Evolutionary conservation across 352 stramenopile genomes (phyloP), one percentile per base, ranked within the genome.

Genomic region (Phytophthora cajani): DNA sequence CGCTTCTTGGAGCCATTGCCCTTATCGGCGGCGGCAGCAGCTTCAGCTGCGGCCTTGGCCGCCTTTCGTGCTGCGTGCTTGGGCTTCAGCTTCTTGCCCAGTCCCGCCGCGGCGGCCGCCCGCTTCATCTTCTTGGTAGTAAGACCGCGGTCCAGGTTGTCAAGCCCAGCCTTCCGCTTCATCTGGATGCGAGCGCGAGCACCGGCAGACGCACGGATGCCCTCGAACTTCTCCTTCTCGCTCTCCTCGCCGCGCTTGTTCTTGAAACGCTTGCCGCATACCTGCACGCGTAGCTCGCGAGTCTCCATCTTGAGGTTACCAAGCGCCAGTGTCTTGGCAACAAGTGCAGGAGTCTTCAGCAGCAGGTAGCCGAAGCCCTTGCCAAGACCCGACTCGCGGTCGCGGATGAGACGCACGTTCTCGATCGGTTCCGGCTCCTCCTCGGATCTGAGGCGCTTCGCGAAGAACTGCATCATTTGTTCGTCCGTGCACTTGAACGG

Each of bases 311-410:
- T 93, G 40, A 77, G 79, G 16, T 85, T 75, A 33, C 88, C 61
- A 23, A 97, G 79, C 32, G 77, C 62, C 38, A 97, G 74, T 33
- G 89, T 85, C 76, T 94, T 92, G 33, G 78, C 83, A 17, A 89
- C 87, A 17, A 93, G 81, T 23, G 67, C 69, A 46, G 77, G 73
- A 61, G 80, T 80, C 76, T 87, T 87, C 42, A 98, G 80, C 60
- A 97, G 71, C 57, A 98, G 66, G 69, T 98, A 98, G 17, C 90
- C 90, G 77, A 98, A 97, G 52, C 93, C 93, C 69, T 98, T 98
- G 55, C 93, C 93, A 2, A 93, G 64, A n/a, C 92, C 87, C 1
- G 90, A 95, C n/a, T 87, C 77, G 56, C 85, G 88, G 77, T 98
- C 93, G 47, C 93, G 89, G 54, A 98, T 88, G 40, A 98, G 73